phyloP scores from a whole-genome alignment of 129 eudicot genomes.

The Artemisia argyi region DNA sequence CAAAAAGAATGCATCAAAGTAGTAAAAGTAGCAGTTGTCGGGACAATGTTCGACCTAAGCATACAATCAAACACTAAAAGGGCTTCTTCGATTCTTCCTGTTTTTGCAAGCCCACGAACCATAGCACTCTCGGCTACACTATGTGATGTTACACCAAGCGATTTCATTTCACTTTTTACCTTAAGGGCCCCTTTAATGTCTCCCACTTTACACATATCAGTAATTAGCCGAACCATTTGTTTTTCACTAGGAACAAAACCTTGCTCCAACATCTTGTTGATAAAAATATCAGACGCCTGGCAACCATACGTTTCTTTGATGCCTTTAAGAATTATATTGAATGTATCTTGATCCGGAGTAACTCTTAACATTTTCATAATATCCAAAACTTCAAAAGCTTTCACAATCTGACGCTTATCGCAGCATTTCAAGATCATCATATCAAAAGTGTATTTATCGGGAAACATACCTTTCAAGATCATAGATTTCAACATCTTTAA shows the following conservation, averaged over 20 bases:
- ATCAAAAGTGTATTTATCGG: conserved; percentile 58
- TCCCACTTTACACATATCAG: conserved; percentile 68
- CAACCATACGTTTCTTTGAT: conserved; percentile 46
- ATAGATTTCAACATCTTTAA: conserved; percentile 64
- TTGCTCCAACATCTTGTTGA: conserved; percentile 59
- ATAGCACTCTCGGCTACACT: conserved; percentile 57
- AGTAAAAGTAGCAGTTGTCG: too few species aligned
- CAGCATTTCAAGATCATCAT: conserved; percentile 56
- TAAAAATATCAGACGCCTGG: conserved; percentile 30
- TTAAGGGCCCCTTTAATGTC: conserved; percentile 54
- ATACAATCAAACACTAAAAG: too few species aligned
- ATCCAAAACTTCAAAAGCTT: conserved; percentile 63
- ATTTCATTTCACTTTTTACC: conserved; percentile 55
- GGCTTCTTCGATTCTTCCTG: too few species aligned
- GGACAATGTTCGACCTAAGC: too few species aligned
- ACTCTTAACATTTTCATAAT: conserved; percentile 46
- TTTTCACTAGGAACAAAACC: conserved; percentile 59
- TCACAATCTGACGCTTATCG: conserved; percentile 54
- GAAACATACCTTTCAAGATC: conserved; percentile 50
- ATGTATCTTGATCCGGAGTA: conserved; percentile 59
- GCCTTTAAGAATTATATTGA: conserved; percentile 53
- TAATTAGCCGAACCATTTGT: conserved; percentile 56
- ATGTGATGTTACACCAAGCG: conserved; percentile 47
- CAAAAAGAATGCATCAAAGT: conserved; percentile 74
- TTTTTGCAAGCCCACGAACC: too few species aligned